Evolutionary conservation across 768 basidiomycete genomes (phyloP), one percentile per base, ranked within the genome.

Genomic region (Agaricus bisporus): DNA sequence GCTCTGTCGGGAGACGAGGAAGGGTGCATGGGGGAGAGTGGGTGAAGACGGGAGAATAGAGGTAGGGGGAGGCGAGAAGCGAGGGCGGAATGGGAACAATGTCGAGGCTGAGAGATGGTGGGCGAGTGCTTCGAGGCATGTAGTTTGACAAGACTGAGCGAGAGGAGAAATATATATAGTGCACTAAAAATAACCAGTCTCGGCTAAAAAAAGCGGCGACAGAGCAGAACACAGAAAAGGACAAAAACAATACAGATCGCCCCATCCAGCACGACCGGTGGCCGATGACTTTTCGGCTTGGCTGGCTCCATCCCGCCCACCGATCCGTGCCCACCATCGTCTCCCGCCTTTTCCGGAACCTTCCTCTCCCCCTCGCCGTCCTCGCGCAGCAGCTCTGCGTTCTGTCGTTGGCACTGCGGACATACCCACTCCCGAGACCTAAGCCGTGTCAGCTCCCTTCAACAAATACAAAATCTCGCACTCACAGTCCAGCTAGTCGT

Each of bases 361-460:
- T 15, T 37, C 17, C 43, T 18, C 43, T 37, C 28, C 22, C 28
- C 12, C 18, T 7, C 50, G 45, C 5, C 17, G 36, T 42, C 17
- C 35, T 17, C 91, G 86, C 11, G 89, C 90, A 48, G 79, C 46
- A 82, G 73, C 41, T 81, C 78, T 48, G 82, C 56, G 73, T 92
- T 93, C 29, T 78, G 64, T 59, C 79, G 74, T 43, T 82, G 70
- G 65, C 91, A 92, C 48, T 79, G 80, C 7, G 88, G 83, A 59
- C 91, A 94, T 37, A 72, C 69, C 91, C 91, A 93, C 56, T 83
- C 79, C 54, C 87, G 78, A 32, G 91, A 94, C 60, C 91, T 93
- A 52, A 8, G 39, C n/a, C 9, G 25, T 22, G 38, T 50, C 39
- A 42, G 36, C 39, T 22, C 6, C 5, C 17, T 38, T 15, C 18